These are phyloP conservation scores for Linderina pennispora DNA, from an alignment of 192 early-diverging fungal species.

Conservation along the genomic window DNA sequence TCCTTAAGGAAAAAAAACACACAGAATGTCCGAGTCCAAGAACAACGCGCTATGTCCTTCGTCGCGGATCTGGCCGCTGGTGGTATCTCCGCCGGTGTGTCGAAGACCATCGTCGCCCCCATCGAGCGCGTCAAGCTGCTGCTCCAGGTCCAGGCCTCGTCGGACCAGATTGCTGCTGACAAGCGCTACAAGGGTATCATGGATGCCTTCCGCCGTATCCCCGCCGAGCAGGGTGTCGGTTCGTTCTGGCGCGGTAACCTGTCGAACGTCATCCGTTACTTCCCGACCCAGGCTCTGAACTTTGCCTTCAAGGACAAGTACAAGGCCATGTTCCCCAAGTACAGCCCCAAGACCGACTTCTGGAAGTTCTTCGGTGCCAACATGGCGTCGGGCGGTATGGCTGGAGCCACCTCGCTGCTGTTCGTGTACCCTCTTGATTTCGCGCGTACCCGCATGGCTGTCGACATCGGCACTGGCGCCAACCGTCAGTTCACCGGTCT, in stretches of 20 bases:
- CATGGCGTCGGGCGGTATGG: constrained; percentile 81
- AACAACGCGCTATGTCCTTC: no score
- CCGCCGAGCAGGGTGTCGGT: constrained; percentile 62
- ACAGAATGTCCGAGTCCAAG: no score
- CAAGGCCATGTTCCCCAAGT: constrained; percentile 74
- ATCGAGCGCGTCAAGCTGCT: constrained; percentile 89
- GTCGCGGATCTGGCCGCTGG: no score
- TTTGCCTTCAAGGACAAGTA: constrained; percentile 89
- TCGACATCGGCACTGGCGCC: constrained; percentile 57
- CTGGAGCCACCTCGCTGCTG: constrained; percentile 71
- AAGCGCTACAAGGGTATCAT: constrained; percentile 75
- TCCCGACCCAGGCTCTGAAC: constrained; percentile 90
- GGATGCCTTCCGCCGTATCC: constrained; percentile 76
- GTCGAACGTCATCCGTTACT: constrained; percentile 87
- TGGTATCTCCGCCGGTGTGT: constrained; percentile 86
- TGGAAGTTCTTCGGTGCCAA: constrained; percentile 73
- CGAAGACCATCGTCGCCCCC: constrained; percentile 86
- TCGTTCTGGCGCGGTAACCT: constrained; percentile 73
- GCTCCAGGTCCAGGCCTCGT: constrained; percentile 68
- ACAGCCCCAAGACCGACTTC: constrained; percentile 59
- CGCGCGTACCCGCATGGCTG: constrained; percentile 90
- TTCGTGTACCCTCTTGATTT: constrained; percentile 91
- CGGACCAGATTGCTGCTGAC: constrained; percentile 5
- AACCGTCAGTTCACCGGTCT: constrained; percentile 81
- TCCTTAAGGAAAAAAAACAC: no score